These are phyloP conservation scores for Entophlyctis luteolus DNA, from an alignment of 192 early-diverging fungal genomes.

Conservation along the genomic window DNA sequence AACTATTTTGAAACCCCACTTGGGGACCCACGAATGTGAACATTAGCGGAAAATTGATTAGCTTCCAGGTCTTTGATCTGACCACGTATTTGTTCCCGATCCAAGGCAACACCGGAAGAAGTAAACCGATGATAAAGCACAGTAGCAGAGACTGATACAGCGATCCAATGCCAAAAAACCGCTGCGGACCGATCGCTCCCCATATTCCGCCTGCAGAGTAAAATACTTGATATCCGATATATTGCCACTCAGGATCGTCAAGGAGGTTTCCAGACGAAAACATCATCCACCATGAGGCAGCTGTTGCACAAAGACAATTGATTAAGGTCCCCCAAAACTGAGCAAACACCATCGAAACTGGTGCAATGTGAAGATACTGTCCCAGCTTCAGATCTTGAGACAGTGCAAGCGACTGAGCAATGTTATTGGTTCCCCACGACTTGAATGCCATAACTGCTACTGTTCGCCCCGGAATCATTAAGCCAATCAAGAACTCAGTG, in stretches of 20 bases:
- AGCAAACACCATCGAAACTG: conserved; percentile 70
- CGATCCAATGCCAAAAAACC: conserved; percentile 56
- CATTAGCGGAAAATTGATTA: conserved; percentile 28
- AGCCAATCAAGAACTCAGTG: conserved; percentile 61
- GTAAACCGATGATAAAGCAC: conserved; percentile 32
- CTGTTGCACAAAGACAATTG: conserved; percentile 10
- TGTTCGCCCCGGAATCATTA: conserved; percentile 57
- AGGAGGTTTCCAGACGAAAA: conserved; percentile 11
- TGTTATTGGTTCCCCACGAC: conserved; percentile 51
- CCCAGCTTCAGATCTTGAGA: conserved; percentile 60
- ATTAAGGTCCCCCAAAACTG: conserved; percentile 59
- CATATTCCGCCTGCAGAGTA: conserved; percentile 67
- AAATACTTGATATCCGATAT: conserved; percentile 46
- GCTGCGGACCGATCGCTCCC: conserved; percentile 70
- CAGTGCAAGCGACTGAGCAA: conserved; percentile 41
- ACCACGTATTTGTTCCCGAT: conserved; percentile 27
- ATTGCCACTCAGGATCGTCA: conserved; percentile 25
- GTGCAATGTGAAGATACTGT: conserved; percentile 73
- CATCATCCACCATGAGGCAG: conserved; percentile 12
- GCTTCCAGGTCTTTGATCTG: conserved; percentile 36
- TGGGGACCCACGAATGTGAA: background rate
- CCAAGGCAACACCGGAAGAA: conserved; percentile 38
- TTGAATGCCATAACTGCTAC: conserved; percentile 72
- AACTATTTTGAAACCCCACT: conserved; percentile 10
- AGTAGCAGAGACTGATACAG: conserved; percentile 29